These are phyloP conservation scores for Elongisporangium senticosum DNA, from an alignment of 352 stramenopile genomes.

Conservation along the genomic window DNA sequence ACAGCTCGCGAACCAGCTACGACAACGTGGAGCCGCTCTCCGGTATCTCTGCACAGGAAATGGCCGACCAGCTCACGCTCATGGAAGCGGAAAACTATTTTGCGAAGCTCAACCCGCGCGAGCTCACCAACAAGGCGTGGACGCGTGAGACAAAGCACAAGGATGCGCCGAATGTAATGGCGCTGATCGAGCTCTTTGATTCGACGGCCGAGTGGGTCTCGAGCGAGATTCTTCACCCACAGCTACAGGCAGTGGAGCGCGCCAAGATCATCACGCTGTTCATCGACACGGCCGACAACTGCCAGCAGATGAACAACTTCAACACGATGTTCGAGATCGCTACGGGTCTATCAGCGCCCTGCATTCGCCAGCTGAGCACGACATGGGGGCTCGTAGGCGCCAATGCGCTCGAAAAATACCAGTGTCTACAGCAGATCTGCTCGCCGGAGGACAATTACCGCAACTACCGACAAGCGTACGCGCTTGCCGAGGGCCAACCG, in stretches of 20 bases:
- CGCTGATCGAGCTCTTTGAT: slow-evolving; percentile 83
- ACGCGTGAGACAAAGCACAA: slow-evolving; percentile 76
- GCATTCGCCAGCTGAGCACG: slow-evolving; percentile 76
- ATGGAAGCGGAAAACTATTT: slow-evolving; percentile 79
- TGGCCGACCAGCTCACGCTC: slow-evolving; percentile 77
- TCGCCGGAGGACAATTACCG: slow-evolving; percentile 85
- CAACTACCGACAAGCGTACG: slow-evolving; percentile 79
- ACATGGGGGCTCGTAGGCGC: slow-evolving; percentile 76
- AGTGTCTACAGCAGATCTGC: slow-evolving; percentile 75
- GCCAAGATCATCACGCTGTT: slow-evolving; percentile 82
- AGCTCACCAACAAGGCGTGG: slow-evolving; percentile 87
- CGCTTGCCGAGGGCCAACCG: slow-evolving; percentile 67
- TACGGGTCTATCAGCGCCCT: slow-evolving; percentile 72
- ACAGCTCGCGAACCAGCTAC: slow-evolving; percentile 67
- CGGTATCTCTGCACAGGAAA: slow-evolving; percentile 53
- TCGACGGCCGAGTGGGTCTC: slow-evolving; percentile 83
- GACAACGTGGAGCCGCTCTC: slow-evolving; percentile 72
- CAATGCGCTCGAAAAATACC: slow-evolving; percentile 64
- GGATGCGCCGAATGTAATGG: slow-evolving; percentile 76
- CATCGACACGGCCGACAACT: slow-evolving; percentile 78
- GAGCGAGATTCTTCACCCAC: slow-evolving; percentile 83
- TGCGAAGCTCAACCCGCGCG: slow-evolving; percentile 54
- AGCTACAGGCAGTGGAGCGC: slow-evolving; percentile 72
- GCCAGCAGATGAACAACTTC: slow-evolving; percentile 86
- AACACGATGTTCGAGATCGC: slow-evolving; percentile 85